phyloP scores from a whole-genome alignment of 768 basidiomycete species.

The Mycena vitilis region DNA sequence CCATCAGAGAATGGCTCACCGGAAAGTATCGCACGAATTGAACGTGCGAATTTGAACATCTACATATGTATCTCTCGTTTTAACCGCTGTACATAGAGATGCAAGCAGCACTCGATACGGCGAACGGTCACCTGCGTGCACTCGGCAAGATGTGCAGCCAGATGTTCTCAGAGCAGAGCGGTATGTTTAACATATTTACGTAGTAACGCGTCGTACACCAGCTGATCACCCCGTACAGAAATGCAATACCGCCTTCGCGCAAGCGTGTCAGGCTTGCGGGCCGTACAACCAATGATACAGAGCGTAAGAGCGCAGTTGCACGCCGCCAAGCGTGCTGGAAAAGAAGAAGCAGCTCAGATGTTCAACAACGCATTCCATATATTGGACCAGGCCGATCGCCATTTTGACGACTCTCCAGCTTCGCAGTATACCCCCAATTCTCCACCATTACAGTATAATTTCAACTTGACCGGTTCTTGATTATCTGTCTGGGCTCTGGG shows the following conservation, averaged over 20 bases:
- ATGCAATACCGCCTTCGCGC: neutral
- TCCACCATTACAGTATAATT: too few species aligned
- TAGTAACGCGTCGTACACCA: neutral
- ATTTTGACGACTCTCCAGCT: neutral
- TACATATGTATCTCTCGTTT: neutral
- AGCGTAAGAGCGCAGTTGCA: neutral
- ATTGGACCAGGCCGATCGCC: neutral
- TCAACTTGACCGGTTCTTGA: neutral
- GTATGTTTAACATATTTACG: neutral
- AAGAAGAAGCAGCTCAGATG: neutral
- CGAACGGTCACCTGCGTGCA: neutral
- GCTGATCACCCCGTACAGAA: neutral
- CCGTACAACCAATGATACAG: neutral
- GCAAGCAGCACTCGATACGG: neutral
- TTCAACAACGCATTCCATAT: neutral
- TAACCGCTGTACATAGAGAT: neutral
- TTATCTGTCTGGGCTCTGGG: neutral
- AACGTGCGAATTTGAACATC: neutral
- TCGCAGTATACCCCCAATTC: too few species aligned
- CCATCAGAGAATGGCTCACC: neutral
- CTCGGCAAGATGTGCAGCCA: neutral
- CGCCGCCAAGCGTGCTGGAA: neutral
- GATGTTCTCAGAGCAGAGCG: neutral
- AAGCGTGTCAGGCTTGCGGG: neutral
- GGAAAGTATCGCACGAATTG: neutral